phyloP scores from a whole-genome alignment of 164 flowering plant genomes.

The Liquidambar formosana region DNA sequence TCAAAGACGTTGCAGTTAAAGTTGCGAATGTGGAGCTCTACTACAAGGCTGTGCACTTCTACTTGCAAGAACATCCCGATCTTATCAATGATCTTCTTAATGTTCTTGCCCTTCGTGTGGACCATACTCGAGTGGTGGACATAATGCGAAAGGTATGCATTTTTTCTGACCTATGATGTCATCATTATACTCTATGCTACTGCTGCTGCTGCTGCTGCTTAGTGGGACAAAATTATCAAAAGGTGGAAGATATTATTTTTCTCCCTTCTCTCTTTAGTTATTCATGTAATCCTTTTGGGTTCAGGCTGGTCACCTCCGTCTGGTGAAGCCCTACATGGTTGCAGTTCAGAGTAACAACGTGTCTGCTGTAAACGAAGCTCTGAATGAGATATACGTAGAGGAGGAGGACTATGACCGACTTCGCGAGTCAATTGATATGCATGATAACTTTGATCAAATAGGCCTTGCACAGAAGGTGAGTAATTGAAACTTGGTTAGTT shows the following conservation, averaged over 20 bases:
- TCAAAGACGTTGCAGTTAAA: constrained; percentile 89
- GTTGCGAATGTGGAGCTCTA: constrained; percentile 96
- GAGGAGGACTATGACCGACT: constrained; percentile 94
- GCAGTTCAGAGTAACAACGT: constrained; percentile 97
- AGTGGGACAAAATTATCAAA: background rate
- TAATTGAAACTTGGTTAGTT: background rate
- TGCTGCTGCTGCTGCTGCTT: background rate
- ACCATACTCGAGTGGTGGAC: constrained; percentile 95
- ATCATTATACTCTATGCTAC: background rate
- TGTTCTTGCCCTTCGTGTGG: constrained; percentile 91
- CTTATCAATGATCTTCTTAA: constrained; percentile 90
- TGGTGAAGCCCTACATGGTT: constrained; percentile 97
- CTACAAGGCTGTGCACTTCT: constrained; percentile 97
- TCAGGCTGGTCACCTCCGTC: constrained; percentile 89
- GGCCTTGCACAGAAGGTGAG: constrained; percentile 97
- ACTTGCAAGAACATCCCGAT: constrained; percentile 98
- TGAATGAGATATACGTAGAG: constrained; percentile 83
- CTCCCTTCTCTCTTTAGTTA: background rate
- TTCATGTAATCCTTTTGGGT: constrained; percentile 4
- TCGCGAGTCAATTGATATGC: constrained; percentile 89
- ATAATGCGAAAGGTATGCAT: constrained; percentile 86
- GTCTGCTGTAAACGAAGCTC: constrained; percentile 91
- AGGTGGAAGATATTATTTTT: background rate
- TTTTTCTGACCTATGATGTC: background rate
- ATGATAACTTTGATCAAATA: constrained; percentile 92